A percentile compares a stretch with the other conserved stretches of the same genome.
Evolutionary conservation across 805 yeast species (phyloP).

Genomic region (Suhomyces emberorum): DNA sequence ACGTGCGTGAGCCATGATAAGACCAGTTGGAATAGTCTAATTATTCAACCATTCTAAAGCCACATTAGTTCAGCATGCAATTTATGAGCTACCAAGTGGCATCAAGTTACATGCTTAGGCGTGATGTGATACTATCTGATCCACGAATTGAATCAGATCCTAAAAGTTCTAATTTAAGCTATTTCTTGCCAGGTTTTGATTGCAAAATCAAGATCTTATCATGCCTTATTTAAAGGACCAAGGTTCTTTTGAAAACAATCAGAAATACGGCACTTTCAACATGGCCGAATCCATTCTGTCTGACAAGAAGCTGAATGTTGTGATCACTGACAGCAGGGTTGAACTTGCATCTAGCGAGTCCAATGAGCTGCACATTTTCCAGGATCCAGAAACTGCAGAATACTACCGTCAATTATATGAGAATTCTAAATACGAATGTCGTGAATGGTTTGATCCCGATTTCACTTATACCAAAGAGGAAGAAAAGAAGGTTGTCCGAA

Average conservation of each 20-base stretch:
- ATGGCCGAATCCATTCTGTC: not conserved
- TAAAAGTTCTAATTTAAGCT: too few species aligned
- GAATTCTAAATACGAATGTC: constrained; percentile 30
- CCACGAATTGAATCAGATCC: too few species aligned
- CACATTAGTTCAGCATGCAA: too few species aligned
- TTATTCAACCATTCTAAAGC: too few species aligned
- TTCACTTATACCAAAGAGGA: constrained; percentile 33
- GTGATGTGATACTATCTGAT: too few species aligned
- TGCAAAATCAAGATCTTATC: not conserved
- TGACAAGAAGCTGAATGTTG: not conserved
- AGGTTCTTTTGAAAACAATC: not conserved
- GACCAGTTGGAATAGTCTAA: too few species aligned
- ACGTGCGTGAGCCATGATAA: too few species aligned
- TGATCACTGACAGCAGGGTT: not conserved
- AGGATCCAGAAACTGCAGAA: constrained; percentile 30
- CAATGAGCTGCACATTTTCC: constrained; percentile 24
- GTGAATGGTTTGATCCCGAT: constrained; percentile 31
- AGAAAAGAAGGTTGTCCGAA: constrained; percentile 40
- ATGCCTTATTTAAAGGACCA: not conserved
- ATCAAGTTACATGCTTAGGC: too few species aligned
- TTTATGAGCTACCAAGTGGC: too few species aligned
- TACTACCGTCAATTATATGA: constrained; percentile 30
- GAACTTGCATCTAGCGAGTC: constrained; percentile 6
- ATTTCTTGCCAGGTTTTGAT: too few species aligned
- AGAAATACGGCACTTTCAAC: not conserved